Evolutionary conservation across 345 rosid species (phyloP).

Genomic region (Rubroshorea leprosula): DNA sequence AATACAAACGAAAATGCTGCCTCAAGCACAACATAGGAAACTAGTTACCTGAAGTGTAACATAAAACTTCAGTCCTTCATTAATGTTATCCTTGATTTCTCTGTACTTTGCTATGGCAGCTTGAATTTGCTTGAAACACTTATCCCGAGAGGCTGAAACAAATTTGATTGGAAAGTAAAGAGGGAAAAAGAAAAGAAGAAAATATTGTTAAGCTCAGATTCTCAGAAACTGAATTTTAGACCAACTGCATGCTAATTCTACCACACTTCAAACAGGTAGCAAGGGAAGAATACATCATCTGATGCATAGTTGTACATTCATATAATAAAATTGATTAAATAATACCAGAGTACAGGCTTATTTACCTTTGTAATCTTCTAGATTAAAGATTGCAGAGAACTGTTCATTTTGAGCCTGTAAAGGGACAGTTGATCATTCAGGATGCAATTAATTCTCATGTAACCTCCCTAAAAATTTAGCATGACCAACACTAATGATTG

Average conservation of each 20-base stretch:
- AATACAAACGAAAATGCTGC: not conserved
- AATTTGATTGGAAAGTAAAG: not conserved
- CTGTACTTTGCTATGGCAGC: slow-evolving; percentile 83
- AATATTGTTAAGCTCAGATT: not conserved
- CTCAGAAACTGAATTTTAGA: slow-evolving; percentile 8
- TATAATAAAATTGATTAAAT: not conserved
- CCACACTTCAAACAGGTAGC: not conserved
- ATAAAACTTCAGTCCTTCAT: slow-evolving; percentile 94
- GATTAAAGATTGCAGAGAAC: slow-evolving; percentile 71
- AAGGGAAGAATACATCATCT: not conserved
- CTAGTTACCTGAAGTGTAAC: slow-evolving; percentile 84
- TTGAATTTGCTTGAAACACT: slow-evolving; percentile 87
- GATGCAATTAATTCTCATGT: not conserved
- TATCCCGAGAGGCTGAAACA: slow-evolving; percentile 78
- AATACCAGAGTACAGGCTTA: slow-evolving; percentile 2
- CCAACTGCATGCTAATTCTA: not conserved
- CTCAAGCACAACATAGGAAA: slow-evolving; percentile 3
- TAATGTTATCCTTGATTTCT: slow-evolving; percentile 93
- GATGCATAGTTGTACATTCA: not conserved
- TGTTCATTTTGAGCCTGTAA: slow-evolving; percentile 87
- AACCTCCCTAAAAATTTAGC: slow-evolving; percentile 6
- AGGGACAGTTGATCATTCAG: slow-evolving; percentile 17
- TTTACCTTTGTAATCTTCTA: slow-evolving; percentile 95
- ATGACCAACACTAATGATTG: not conserved
- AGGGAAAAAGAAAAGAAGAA: slow-evolving; percentile 1